Conservation (phyloP, 352 stramenopile genomes). For the Phytophthora palmivora region DNA sequence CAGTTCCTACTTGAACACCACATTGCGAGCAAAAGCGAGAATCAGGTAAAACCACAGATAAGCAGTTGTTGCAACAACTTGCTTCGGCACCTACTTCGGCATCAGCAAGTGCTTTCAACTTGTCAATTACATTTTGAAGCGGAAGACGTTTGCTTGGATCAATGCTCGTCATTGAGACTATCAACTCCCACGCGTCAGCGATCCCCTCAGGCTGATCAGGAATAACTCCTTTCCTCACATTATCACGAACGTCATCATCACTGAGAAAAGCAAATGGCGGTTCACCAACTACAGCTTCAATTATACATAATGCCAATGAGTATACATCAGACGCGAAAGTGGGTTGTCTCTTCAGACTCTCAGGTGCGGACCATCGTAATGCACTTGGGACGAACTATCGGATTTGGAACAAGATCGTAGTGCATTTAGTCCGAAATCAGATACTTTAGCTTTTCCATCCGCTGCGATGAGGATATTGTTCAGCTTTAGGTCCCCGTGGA, state of each 20-base stretch:
- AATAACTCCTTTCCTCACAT: conserved; percentile 11
- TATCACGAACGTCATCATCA: conserved; percentile 11
- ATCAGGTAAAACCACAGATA: neutral
- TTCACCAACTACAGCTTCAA: conserved; percentile 3
- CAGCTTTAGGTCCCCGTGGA: neutral
- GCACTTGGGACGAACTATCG: neutral
- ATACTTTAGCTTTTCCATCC: neutral
- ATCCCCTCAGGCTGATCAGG: neutral
- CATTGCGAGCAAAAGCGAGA: conserved; percentile 8
- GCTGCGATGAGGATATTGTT: neutral
- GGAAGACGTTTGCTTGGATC: conserved; percentile 2
- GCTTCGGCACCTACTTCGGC: neutral
- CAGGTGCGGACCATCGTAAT: conserved; percentile 8
- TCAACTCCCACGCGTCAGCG: conserved; percentile 5
- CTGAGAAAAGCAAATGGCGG: conserved; percentile 3
- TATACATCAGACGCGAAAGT: conserved; percentile 8
- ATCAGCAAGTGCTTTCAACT: conserved; percentile 4
- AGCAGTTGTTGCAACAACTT: conserved; percentile 1
- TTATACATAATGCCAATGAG: conserved; percentile 5
- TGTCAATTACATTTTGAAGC: conserved; percentile 5
- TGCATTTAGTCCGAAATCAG: neutral
- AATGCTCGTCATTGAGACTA: conserved; percentile 2
- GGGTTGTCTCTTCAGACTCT: conserved; percentile 1
- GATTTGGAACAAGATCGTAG: neutral
- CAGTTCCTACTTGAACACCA: neutral